Evolutionary conservation across 2,329 filamentous ascomycete species (phyloP), one percentile per base, ranked within the genome.

Genomic region (Zarea fungicola): DNA sequence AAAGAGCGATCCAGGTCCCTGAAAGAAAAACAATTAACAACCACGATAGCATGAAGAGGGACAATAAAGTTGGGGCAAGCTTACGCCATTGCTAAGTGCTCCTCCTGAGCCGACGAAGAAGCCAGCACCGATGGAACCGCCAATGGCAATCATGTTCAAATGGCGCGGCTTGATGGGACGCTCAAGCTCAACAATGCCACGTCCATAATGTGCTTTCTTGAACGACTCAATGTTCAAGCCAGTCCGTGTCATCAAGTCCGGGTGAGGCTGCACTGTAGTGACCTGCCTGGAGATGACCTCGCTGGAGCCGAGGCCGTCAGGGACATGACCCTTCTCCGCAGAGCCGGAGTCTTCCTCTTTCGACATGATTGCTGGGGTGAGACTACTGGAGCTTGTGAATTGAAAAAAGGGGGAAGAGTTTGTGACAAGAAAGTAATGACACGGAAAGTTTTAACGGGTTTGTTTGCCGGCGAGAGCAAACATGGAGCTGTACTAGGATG

Each of bases 61-160:
- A 54, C 50, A 43, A 42, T 58, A 41, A 8, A 18, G 55, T 54
- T 14, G 54, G 49, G 7, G 59, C 4, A 21, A 13, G 62, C 67
- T 54, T 64, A 71, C 69, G 62, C 76, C 76, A 21, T 59, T 71
- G 52, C 56, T 54, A 11, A 81, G 65, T 48, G 75, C 76, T 53
- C 67, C 61, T 52, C 77, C 77, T 10, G 75, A 78, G 58, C 78
- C 77, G 53, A 82, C 78, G 63, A 81, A 82, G 70, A 82, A 80
- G 65, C 78, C 78, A 52, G 78, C 78, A 60, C 78, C 78, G 39
- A 82, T 82, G 21, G 54, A 55, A 44, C 75, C 75, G 59, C 74
- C 76, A 49, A 80, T 78, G 56, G 75, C 75, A 62, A 79, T 79
- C 76, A 80, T 80, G 63, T 81, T 75, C 58, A 81, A 64, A 63